These are phyloP conservation scores for Penicillium desertorum DNA, from an alignment of 495 filamentous ascomycete genomes.

Conservation along the genomic window DNA sequence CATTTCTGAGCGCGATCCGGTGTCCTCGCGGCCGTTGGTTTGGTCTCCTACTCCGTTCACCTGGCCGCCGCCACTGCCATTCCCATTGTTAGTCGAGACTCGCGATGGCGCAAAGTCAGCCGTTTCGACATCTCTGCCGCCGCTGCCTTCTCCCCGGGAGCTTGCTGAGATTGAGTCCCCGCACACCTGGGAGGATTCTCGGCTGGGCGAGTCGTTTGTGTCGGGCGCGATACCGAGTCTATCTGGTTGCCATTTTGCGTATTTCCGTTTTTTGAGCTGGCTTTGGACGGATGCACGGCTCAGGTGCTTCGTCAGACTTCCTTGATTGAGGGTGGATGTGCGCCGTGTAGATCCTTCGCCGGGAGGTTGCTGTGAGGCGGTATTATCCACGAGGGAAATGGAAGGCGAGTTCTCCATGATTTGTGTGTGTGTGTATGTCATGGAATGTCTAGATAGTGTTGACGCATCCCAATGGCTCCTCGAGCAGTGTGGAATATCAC, in stretches of 20 bases:
- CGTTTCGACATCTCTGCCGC: constrained; percentile 15
- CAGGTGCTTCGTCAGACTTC: constrained; percentile 31
- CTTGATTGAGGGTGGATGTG: constrained; percentile 23
- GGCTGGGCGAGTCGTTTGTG: constrained; percentile 19
- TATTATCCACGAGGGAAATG: constrained; percentile 46
- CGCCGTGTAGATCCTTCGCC: constrained; percentile 23
- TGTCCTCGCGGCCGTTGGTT: constrained; percentile 7
- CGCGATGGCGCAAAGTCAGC: constrained; percentile 21
- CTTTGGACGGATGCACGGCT: constrained; percentile 45
- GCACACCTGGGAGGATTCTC: constrained; percentile 26
- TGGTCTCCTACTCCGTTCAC: constrained; percentile 19
- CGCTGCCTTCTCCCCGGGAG: constrained; percentile 18
- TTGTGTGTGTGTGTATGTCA: neutral
- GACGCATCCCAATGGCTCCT: constrained; percentile 1
- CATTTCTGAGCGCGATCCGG: constrained; percentile 50
- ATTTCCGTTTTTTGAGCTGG: constrained; percentile 56
- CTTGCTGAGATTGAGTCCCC: constrained; percentile 26
- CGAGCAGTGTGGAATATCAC: neutral
- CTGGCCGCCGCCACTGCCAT: constrained; percentile 18
- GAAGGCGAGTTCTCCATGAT: constrained; percentile 28
- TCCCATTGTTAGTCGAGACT: constrained; percentile 20
- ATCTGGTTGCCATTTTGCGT: constrained; percentile 61
- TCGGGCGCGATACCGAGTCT: constrained; percentile 37
- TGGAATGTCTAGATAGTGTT: neutral
- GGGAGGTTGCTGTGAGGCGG: constrained; percentile 30